These are phyloP conservation scores for Fusarium staphyleae DNA, from an alignment of 2,329 filamentous ascomycete species.

Conservation along the genomic window DNA sequence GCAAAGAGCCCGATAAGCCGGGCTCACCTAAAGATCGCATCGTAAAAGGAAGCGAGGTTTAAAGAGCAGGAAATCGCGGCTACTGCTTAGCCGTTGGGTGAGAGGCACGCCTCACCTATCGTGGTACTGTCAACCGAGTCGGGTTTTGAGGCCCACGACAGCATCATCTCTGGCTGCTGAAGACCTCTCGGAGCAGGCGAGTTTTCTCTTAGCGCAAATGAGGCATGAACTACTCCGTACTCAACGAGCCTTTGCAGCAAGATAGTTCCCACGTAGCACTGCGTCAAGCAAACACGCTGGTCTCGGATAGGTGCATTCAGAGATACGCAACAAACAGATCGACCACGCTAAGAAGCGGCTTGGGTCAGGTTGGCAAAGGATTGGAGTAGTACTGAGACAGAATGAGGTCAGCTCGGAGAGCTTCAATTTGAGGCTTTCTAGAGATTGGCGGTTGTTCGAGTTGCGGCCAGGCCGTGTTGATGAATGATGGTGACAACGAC, in stretches of 20 bases:
- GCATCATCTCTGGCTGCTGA: background rate
- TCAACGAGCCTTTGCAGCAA: slow-evolving; percentile 12
- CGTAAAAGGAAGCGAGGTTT: slow-evolving; percentile 8
- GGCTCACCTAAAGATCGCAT: slow-evolving; percentile 6
- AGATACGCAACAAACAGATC: slow-evolving; percentile 32
- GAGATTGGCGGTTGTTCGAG: slow-evolving; percentile 9
- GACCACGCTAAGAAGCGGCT: slow-evolving; percentile 28
- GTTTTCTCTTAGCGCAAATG: slow-evolving; percentile 15
- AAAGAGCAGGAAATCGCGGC: background rate
- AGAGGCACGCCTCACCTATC: slow-evolving; percentile 3
- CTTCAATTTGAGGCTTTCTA: slow-evolving; percentile 18
- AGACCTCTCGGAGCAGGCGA: slow-evolving; percentile 2
- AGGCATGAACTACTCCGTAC: slow-evolving; percentile 25
- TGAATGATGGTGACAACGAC: slow-evolving; percentile 20
- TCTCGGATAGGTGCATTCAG: slow-evolving; percentile 39
- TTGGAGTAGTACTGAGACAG: slow-evolving; percentile 23
- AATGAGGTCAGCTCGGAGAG: slow-evolving; percentile 34
- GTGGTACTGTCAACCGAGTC: slow-evolving; percentile 4
- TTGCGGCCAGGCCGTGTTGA: slow-evolving; percentile 18
- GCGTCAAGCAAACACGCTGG: slow-evolving; percentile 37
- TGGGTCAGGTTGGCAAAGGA: slow-evolving; percentile 20
- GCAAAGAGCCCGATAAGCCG: slow-evolving; percentile 18
- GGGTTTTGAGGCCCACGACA: slow-evolving; percentile 34
- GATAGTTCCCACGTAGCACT: slow-evolving; percentile 30
- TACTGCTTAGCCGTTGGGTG: slow-evolving; percentile 4